phyloP scores from a whole-genome alignment of 164 flowering plant species.

The Pachysandra terminalis region DNA sequence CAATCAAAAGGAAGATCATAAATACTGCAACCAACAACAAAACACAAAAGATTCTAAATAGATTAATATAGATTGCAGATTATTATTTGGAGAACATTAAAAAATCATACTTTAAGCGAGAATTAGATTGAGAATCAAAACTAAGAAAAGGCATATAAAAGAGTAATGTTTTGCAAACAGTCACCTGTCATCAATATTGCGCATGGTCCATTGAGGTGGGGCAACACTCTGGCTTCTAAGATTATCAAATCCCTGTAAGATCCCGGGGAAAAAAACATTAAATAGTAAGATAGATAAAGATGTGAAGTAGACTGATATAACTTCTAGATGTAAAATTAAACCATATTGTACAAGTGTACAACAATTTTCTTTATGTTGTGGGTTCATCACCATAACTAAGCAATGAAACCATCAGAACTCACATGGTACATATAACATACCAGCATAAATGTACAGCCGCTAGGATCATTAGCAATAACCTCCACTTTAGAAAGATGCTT shows the following conservation, averaged over 20 bases:
- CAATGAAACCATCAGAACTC: constrained; percentile 1
- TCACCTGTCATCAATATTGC: constrained; percentile 94
- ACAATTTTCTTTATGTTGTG: not conserved
- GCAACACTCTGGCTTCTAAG: constrained; percentile 93
- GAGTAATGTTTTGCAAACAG: not conserved
- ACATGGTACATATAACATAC: constrained; percentile 34
- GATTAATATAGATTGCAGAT: not conserved
- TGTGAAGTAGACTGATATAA: too few species aligned
- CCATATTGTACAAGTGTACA: not conserved
- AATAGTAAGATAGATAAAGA: too few species aligned
- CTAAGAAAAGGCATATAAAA: not conserved
- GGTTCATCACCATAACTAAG: not conserved
- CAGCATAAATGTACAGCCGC: constrained; percentile 93
- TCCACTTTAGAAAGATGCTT: constrained; percentile 98
- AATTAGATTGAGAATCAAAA: not conserved
- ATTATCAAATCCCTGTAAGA: constrained; percentile 92
- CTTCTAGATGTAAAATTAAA: too few species aligned
- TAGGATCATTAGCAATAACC: constrained; percentile 84
- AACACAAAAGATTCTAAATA: not conserved
- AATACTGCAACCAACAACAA: not conserved
- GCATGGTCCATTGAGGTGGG: constrained; percentile 99
- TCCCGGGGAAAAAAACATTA: not conserved
- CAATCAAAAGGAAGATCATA: constrained; percentile 16
- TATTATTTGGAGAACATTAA: not conserved
- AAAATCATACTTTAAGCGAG: not conserved